Percentiles rank a stretch among this genome's conserved stretches.
Conservation (phyloP, 2,329 filamentous ascomycete genomes). For the Thelonectria rubi region DNA sequence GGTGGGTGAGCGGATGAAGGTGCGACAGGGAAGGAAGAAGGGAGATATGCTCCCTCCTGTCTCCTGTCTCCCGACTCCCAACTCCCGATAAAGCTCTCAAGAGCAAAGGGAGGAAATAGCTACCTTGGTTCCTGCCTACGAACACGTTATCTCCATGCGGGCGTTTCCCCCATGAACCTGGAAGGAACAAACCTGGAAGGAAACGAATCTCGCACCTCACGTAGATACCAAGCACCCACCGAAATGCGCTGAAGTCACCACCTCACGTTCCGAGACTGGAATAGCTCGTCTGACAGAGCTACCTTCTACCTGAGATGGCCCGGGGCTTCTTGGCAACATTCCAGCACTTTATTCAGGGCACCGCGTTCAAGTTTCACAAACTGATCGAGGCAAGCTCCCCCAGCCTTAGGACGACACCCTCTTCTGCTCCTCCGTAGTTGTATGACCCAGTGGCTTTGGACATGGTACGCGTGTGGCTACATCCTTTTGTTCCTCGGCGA, state of each 20-base stretch:
- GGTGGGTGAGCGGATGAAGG: conserved; percentile 4
- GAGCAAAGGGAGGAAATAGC: background rate
- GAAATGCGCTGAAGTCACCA: conserved; percentile 16
- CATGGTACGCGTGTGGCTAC: conserved; percentile 9
- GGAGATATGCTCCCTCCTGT: background rate
- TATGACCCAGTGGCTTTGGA: conserved; percentile 6
- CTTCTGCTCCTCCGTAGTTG: conserved; percentile 2
- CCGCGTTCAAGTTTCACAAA: conserved; percentile 1
- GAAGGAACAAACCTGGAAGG: background rate
- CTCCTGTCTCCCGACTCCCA: too few relatives aligned
- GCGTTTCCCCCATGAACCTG: background rate
- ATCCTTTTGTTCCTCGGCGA: background rate
- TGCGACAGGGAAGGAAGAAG: background rate
- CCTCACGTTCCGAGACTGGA: too few relatives aligned
- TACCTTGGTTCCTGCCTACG: background rate
- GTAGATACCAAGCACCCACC: background rate
- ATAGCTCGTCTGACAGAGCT: conserved; percentile 6
- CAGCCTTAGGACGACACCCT: background rate
- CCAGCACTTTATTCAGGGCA: background rate
- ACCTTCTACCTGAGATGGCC: background rate
- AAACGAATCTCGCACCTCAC: too few relatives aligned
- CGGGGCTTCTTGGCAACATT: conserved; percentile 21
- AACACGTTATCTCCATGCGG: background rate
- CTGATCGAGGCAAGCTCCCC: background rate
- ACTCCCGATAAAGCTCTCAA: background rate